These are phyloP conservation scores for Solanum gracilifrons DNA, from an alignment of 257 asterid species.

Conservation along the genomic window DNA sequence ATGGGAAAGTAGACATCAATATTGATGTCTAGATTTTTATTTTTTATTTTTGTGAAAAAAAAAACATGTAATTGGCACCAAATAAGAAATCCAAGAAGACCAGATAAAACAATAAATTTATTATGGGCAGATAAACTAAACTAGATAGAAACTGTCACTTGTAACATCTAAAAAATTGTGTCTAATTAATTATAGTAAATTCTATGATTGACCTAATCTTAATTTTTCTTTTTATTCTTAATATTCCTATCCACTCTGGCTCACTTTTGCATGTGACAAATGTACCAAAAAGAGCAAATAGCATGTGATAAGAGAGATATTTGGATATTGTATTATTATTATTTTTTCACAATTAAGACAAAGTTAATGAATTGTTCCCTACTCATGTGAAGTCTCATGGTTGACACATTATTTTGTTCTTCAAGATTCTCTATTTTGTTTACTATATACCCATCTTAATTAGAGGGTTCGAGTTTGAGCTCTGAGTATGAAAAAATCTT, in stretches of 20 bases:
- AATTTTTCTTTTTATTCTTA: background rate
- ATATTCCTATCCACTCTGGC: background rate
- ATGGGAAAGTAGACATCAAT: background rate
- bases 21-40: background rate
- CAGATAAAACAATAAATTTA: background rate
- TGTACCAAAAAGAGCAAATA: background rate
- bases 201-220: background rate
- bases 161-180: background rate
- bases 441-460: background rate
- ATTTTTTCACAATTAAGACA: background rate
- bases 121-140: background rate
- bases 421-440: background rate
- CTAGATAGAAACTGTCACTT: background rate
- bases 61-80: background rate
- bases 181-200: background rate
- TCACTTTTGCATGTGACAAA: slow-evolving; percentile 1
- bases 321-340: background rate
- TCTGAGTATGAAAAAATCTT: too few species aligned
- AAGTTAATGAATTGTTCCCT: background rate
- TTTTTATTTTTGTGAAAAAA: background rate
- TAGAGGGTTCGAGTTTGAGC: too few species aligned
- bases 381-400: slow-evolving; percentile 4
- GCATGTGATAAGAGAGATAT: slow-evolving; percentile 2
- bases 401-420: background rate
- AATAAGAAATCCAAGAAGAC: background rate